Base-by-base conservation (phyloP, 2,329 filamentous ascomycete genomes). In the Venturia asperata region DNA sequence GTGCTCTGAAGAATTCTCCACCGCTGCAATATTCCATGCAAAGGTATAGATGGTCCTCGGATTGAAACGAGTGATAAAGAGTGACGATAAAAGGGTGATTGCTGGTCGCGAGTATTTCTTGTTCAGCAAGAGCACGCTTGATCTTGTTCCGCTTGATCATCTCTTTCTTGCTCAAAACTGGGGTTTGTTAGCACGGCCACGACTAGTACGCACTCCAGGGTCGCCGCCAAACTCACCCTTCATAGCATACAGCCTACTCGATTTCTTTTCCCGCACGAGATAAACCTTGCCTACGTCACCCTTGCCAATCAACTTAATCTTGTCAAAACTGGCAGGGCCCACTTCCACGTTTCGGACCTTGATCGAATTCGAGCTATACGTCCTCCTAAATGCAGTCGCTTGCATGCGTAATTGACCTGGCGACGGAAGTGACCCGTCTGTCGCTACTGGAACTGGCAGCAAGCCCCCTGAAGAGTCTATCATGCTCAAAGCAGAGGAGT, bases 101-200 rank as follows among this genome's bases (percentile, higher is more conserved):
- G 81, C 93, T 97, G 52, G 94, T 99, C 10, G 94, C 94, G 64
- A 99, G 81, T 69, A 99, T 99, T 77, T 99, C 94, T 75, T 97
- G 94, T 78, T 99, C 94, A 45, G 94, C 94, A 70, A 99, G 82
- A 17, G 94, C 94, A 74, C 94, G 87, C 84, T 99, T 99, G 80
- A 99, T 99, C 84, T 99, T 99, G 82, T 99, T 99, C 66, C 94
- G 89, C 81, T 99, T 99, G 78, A 99, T 99, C 94, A 99, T 99
- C 78, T 99, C 94, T 82, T 97, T 97, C 79, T 99, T 99, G 83
- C 92, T 97, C 77, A 99, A 76, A 6, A 99, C 94, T 97, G 74
- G 19, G 60, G 64, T 63, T 41, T 62, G 69, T 78, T 68, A 78
- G 74, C 58, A 63, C 24, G 49, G 30, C 30, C 30, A 34, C 30